These are phyloP conservation scores for Starmerella bombi DNA, from an alignment of 805 yeast genomes.

Conservation along the genomic window DNA sequence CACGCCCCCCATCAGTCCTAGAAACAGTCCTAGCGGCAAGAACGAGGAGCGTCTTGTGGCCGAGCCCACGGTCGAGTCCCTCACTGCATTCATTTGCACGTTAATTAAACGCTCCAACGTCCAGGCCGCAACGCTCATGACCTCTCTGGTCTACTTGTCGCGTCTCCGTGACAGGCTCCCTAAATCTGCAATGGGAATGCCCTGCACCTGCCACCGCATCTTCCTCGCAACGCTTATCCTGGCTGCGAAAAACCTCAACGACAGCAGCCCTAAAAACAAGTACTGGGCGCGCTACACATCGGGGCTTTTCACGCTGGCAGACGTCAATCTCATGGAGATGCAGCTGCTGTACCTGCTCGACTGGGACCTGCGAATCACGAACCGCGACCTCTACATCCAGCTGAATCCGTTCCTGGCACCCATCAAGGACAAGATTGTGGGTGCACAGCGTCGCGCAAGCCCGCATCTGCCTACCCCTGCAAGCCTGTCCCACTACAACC, in stretches of 20 bases:
- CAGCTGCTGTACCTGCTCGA: conserved; percentile 70
- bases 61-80: conserved; percentile 25
- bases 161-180: conserved; percentile 70
- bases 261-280: conserved; percentile 86
- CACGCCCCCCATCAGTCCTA: conserved; percentile 22
- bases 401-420: conserved; percentile 65
- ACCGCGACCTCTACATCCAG: conserved; percentile 54
- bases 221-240: conserved; percentile 78
- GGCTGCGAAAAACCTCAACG: conserved; percentile 87
- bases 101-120: conserved; percentile 75
- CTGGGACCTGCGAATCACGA: conserved; percentile 68
- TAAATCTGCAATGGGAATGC: conserved; percentile 75
- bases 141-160: conserved; percentile 70
- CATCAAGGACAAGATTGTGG: conserved; percentile 42
- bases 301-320: conserved; percentile 62
- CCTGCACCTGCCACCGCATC: conserved; percentile 82
- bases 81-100: conserved; percentile 47
- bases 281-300: conserved; percentile 93
- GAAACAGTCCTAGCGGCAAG: conserved; percentile 4
- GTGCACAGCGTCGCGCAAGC: conserved; percentile 1
- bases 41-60: conserved; percentile 10
- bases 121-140: conserved; percentile 90
- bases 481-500: background rate
- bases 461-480: background rate
- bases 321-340: conserved; percentile 82